A percentile compares a stretch with the other conserved stretches of the same genome.
Conservation (phyloP, 2,329 filamentous ascomycete genomes). For the Aspergillus puulaauensis region DNA sequence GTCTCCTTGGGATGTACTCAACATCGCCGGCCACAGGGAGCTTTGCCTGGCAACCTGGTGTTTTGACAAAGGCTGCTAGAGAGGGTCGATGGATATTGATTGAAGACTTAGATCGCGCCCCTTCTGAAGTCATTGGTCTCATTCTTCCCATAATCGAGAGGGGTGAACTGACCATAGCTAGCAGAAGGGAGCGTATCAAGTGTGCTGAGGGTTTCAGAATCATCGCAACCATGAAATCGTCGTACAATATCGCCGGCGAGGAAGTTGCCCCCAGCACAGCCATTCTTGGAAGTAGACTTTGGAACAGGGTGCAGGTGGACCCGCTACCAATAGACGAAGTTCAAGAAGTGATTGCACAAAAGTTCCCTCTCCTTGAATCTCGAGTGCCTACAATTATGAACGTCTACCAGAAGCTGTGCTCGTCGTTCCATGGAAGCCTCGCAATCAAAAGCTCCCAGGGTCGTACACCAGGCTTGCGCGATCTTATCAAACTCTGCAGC, state of each 20-base stretch:
- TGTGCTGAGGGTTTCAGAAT: conserved; percentile 85
- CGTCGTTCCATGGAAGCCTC: conserved; percentile 39
- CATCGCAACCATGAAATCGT: conserved; percentile 83
- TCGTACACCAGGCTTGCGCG: conserved; percentile 67
- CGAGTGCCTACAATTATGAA: conserved; percentile 57
- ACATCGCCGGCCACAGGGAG: conserved; percentile 83
- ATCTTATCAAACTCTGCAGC: conserved; percentile 88
- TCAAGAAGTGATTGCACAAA: conserved; percentile 67
- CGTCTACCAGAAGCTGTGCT: conserved; percentile 50
- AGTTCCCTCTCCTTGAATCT: conserved; percentile 66
- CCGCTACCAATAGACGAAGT: conserved; percentile 70
- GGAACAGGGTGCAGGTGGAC: conserved; percentile 72
- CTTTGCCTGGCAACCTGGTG: conserved; percentile 88
- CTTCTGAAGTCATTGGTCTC: conserved; percentile 91
- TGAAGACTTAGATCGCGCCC: conserved; percentile 92
- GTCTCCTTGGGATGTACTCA: conserved; percentile 90
- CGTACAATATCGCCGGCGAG: conserved; percentile 64
- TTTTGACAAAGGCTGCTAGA: conserved; percentile 87
- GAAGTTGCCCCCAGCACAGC: conserved; percentile 66
- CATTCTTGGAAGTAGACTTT: conserved; percentile 82
- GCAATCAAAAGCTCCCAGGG: conserved; percentile 41
- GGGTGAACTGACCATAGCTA: conserved; percentile 86
- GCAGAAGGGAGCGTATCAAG: conserved; percentile 78
- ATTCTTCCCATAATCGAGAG: conserved; percentile 89
- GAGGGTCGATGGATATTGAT: conserved; percentile 97